Evolutionary conservation across 1,139 yeast species (phyloP).

Genomic region (Yarrowia galli): DNA sequence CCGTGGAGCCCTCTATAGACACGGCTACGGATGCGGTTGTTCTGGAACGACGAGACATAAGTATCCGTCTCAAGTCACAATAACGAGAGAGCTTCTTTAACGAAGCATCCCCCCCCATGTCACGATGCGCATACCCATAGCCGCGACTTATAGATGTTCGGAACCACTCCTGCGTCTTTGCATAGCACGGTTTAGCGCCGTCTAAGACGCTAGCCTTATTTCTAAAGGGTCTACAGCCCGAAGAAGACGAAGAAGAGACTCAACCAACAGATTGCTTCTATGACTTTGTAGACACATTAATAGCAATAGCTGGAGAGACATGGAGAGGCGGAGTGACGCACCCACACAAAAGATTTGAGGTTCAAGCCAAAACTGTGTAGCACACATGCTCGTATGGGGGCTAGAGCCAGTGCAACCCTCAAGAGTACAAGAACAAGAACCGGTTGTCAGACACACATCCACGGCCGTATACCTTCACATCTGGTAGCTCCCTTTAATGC

Average conservation of each 20-base stretch:
- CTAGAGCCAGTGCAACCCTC: too few species aligned
- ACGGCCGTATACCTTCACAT: too few species aligned
- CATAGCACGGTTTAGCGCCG: neutral
- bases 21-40: neutral
- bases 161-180: constrained; percentile 23
- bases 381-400: too few species aligned
- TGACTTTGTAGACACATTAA: too few species aligned
- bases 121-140: constrained; percentile 16
- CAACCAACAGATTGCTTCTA: neutral
- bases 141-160: constrained; percentile 22
- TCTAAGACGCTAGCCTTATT: constrained; percentile 2
- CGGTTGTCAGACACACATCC: too few species aligned
- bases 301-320: too few species aligned
- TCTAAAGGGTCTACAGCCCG: constrained; percentile 20
- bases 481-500: neutral
- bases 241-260: neutral
- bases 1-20: neutral
- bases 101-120: constrained; percentile 21
- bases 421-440: too few species aligned
- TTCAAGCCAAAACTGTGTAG: too few species aligned
- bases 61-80: neutral
- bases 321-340: too few species aligned
- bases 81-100: too few species aligned
- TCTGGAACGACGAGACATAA: constrained; percentile 11
- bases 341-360: too few species aligned